These are phyloP conservation scores for Verticillium longisporum DNA, from an alignment of 2,329 filamentous ascomycete genomes.

Conservation along the genomic window DNA sequence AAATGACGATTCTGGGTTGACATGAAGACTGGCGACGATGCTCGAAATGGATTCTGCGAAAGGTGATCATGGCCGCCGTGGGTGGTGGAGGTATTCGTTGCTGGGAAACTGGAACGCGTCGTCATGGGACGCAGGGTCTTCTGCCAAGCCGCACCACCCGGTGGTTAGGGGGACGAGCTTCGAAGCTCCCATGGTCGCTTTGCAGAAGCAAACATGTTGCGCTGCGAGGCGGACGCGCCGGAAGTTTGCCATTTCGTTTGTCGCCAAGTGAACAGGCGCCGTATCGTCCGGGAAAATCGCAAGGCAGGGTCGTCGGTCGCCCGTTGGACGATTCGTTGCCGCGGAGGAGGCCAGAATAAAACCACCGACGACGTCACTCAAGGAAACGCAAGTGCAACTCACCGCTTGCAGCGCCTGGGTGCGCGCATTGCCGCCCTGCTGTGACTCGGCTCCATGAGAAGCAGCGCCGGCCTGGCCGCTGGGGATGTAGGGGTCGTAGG, in stretches of 20 bases:
- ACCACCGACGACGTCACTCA: not conserved
- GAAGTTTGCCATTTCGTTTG: not conserved
- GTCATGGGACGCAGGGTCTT: not conserved
- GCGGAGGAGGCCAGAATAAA: not conserved
- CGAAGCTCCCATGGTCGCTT: not conserved
- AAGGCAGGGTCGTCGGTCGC: not conserved
- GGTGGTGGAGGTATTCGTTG: not conserved
- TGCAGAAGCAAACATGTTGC: not conserved
- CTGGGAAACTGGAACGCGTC: not conserved
- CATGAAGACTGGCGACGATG: not conserved
- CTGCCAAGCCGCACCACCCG: not conserved
- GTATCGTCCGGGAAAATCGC: not conserved
- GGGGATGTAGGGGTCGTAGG: conserved; percentile 88
- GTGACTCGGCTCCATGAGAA: conserved; percentile 12
- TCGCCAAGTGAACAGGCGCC: not conserved
- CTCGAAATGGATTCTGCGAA: not conserved
- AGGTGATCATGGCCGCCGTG: not conserved
- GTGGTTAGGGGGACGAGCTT: not conserved
- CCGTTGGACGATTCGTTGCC: not conserved
- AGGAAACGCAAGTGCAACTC: conserved; percentile 38
- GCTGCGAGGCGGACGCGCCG: not conserved
- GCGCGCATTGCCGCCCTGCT: conserved; percentile 39
- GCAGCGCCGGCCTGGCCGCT: conserved; percentile 45
- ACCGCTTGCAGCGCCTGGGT: conserved; percentile 74
- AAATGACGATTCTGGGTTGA: not conserved